Evolutionary conservation across 2,329 filamentous ascomycete species (phyloP), one percentile per base, ranked within the genome.

Genomic region (Hypoxylon sp.): DNA sequence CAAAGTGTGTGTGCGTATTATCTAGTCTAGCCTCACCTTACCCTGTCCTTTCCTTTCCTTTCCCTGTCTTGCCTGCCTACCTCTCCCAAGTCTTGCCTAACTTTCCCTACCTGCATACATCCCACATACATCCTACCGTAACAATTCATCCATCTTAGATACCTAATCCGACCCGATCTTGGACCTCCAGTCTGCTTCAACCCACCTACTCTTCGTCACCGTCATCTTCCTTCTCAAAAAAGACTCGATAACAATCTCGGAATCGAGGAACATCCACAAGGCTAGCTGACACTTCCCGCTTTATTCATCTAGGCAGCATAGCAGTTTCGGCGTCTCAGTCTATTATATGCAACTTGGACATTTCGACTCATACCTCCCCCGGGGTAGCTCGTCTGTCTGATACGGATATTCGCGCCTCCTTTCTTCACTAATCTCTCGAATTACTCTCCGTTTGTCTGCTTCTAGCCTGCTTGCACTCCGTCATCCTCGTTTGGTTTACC

Each of bases 401-500:
- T 52, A 67, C 46, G 23, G 61, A 61, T 55, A 58, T 60, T 58
- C 45, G 29, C 54, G 51, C 55, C 41, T 52, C 29, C 48, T 4
- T 65, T 41, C 57, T 41, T 25, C 27, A 51, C 41, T 16, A 39
- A 60, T 54, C 68, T 52, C 16, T 58, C 61, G 52, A 50, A 59
- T 50, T 37, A 29, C n/a, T 23, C 27, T 46, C 54, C 52, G 21
- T 56, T 60, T 54, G 58, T 45, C 59, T 67, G 52, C 32, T 56
- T 67, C 48, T 55, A 63, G 54, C 65, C 67, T 59, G 56, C 56
- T 68, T 61, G 56, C 58, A 65, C 71, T 70, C 63, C 67, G 72
- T 75, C 67, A 68, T 72, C 69, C 72, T 71, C 72, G 69, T 71
- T 67, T 65, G 64, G 64, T 71, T 74, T 71, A 68, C 72, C 74